phyloP scores from a whole-genome alignment of 192 early-diverging fungal genomes.

The Gryganskiella cystojenkinii region DNA sequence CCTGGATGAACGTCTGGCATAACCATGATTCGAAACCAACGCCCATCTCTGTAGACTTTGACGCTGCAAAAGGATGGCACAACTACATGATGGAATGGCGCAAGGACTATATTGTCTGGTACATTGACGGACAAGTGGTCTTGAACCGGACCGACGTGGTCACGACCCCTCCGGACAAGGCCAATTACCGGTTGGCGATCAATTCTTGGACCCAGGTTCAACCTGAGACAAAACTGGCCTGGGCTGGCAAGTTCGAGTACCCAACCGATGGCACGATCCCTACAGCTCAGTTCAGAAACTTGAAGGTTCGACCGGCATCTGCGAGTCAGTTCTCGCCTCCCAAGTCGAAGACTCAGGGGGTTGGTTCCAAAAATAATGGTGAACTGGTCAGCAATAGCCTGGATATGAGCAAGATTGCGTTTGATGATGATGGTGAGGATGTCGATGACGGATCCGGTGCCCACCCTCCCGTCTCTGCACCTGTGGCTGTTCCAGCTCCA shows the following conservation, averaged over 20 bases:
- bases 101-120: not conserved
- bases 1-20: slow-evolving; percentile 3
- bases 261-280: not conserved
- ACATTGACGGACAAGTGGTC: slow-evolving; percentile 1
- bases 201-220: slow-evolving; percentile 33
- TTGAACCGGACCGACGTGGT: not conserved
- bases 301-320: slow-evolving; percentile 15
- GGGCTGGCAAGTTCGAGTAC: slow-evolving; percentile 37
- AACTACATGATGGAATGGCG: slow-evolving; percentile 4
- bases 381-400: too few relatives aligned
- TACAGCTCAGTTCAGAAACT: slow-evolving; percentile 21
- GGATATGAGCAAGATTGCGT: too few relatives aligned
- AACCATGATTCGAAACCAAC: not conserved
- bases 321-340: not conserved
- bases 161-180: not conserved
- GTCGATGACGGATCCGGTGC: too few relatives aligned
- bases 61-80: not conserved
- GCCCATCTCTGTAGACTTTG: not conserved
- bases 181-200: slow-evolving; percentile 13
- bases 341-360: too few relatives aligned
- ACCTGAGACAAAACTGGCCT: not conserved
- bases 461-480: too few relatives aligned
- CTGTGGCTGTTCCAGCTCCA: too few relatives aligned
- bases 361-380: too few relatives aligned
- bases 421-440: too few relatives aligned